A percentile compares a stretch with the other conserved stretches of the same genome.
Evolutionary conservation across 1,284 basidiomycete genomes (phyloP).

Genomic region (Peniophora sp.): DNA sequence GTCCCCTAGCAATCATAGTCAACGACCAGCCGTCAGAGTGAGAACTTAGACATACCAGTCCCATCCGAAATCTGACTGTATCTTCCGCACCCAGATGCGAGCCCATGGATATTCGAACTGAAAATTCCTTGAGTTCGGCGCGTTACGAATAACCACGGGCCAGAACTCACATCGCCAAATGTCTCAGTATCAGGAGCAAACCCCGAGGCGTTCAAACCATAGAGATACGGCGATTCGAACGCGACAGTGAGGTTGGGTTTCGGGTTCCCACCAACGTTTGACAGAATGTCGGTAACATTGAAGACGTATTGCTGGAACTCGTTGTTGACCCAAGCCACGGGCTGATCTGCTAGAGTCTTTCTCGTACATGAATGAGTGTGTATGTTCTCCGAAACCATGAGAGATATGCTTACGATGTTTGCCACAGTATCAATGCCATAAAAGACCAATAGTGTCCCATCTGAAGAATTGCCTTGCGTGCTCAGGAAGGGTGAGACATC

Average conservation of each 20-base stretch:
- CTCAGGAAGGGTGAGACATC: conserved; percentile 36
- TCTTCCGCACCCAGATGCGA: conserved; percentile 43
- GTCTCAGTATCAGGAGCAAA: conserved; percentile 36
- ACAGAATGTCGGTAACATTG: conserved; percentile 37
- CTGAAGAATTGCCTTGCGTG: conserved; percentile 13
- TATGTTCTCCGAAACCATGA: background rate
- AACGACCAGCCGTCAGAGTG: background rate
- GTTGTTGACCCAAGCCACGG: conserved; percentile 50
- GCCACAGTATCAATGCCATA: conserved; percentile 54
- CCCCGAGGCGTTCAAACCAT: conserved; percentile 42
- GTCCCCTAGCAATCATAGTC: conserved; percentile 31
- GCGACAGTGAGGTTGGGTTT: conserved; percentile 38
- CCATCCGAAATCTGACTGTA: conserved; percentile 51
- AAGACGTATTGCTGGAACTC: conserved; percentile 50
- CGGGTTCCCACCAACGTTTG: conserved; percentile 19
- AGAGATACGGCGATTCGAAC: conserved; percentile 45
- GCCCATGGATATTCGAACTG: conserved; percentile 45
- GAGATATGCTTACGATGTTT: conserved; percentile 30
- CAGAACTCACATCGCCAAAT: conserved; percentile 22
- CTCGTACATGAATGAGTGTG: background rate
- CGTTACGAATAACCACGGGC: background rate
- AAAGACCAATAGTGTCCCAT: conserved; percentile 43
- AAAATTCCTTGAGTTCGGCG: background rate
- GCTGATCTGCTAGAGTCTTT: conserved; percentile 41
- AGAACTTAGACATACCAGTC: conserved; percentile 35